Base-by-base conservation (phyloP, 2,329 filamentous ascomycete genomes). In the Stemphylium vesicarium region DNA sequence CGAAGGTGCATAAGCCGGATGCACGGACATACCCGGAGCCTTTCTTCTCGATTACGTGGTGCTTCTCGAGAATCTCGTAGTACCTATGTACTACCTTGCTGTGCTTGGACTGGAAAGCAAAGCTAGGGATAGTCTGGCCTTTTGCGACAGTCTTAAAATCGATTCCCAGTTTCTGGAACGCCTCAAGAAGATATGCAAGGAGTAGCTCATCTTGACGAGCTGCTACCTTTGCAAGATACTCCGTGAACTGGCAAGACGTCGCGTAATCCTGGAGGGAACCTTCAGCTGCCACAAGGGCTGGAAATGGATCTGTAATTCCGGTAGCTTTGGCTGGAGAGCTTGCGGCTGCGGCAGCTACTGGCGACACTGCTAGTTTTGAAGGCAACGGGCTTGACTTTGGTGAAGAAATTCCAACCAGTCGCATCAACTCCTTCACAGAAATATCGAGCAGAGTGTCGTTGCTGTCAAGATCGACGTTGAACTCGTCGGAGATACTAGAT, bases 141-240 rank as follows among this genome's bases (percentile, higher is more conserved):
- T n/a, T 24, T 4, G 20, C 11, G n/a, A 60, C 24, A 4, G 36
- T 6, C 4, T 13, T 32, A 10, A 64, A 26, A 39, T 59, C 37
- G 22, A 57, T 13, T 3, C 55, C 60, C 13, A 64, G 31, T 15
- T 44, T 45, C 16, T 41, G 13, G n/a, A 64, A 56, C 10, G 36
- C 62, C 40, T 63, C 60, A 10, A 57, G 15, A 10, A 64, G 54
- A 43, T 61, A 64, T 18, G 57, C 60, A 15, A 63, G 41, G 2
- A 55, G 36, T 26, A 64, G 42, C 35, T 59, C 56, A 35, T 62
- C 42, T 44, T 59, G 53, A 40, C 46, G 36, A 31, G 56, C 43
- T 11, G 51, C 54, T 0, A 57, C 53, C 10, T 37, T 38, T 2
- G 40, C 13, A 12, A 47, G 31, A 44, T 60, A 62, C 9, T 39